phyloP scores from a whole-genome alignment of 352 stramenopile species.

The Phytophthora sp. region DNA sequence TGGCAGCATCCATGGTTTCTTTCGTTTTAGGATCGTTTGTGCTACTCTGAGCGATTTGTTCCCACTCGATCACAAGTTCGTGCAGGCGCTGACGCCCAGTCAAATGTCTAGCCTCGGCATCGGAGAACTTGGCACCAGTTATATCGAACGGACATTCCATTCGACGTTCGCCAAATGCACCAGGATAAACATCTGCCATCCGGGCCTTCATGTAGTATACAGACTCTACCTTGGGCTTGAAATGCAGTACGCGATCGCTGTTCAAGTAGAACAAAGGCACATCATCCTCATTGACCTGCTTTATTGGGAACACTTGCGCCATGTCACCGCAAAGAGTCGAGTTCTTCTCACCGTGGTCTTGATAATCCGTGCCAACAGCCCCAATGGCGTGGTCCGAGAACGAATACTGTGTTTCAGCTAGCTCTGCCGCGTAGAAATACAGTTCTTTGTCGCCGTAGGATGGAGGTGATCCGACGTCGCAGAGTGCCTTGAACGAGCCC shows the following conservation, averaged over 20 bases:
- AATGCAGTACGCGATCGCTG: conserved; percentile 55
- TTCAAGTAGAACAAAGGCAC: conserved; percentile 56
- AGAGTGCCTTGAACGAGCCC: conserved; percentile 41
- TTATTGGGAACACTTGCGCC: conserved; percentile 30
- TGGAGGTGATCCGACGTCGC: conserved; percentile 24
- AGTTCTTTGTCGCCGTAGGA: conserved; percentile 63
- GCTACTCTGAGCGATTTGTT: conserved; percentile 1
- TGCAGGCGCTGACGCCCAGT: conserved; percentile 42
- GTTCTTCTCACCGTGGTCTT: conserved; percentile 26
- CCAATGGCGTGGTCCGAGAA: conserved; percentile 51
- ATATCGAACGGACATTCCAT: conserved; percentile 63
- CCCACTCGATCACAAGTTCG: conserved; percentile 27
- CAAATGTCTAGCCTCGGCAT: conserved; percentile 38
- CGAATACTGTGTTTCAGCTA: conserved; percentile 52
- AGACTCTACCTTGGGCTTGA: conserved; percentile 31
- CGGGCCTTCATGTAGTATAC: conserved; percentile 52
- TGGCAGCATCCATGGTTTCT: conserved; percentile 4
- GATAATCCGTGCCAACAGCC: conserved; percentile 23
- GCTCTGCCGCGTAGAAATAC: conserved; percentile 58
- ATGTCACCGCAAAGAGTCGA: conserved; percentile 32
- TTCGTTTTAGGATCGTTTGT: background rate
- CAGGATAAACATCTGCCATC: conserved; percentile 43
- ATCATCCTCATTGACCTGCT: conserved; percentile 12
- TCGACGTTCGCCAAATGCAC: conserved; percentile 40
- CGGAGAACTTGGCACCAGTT: conserved; percentile 31